Base-by-base conservation (phyloP, 176 grass and related monocot species). In the Bolboschoenus planiculmis region DNA sequence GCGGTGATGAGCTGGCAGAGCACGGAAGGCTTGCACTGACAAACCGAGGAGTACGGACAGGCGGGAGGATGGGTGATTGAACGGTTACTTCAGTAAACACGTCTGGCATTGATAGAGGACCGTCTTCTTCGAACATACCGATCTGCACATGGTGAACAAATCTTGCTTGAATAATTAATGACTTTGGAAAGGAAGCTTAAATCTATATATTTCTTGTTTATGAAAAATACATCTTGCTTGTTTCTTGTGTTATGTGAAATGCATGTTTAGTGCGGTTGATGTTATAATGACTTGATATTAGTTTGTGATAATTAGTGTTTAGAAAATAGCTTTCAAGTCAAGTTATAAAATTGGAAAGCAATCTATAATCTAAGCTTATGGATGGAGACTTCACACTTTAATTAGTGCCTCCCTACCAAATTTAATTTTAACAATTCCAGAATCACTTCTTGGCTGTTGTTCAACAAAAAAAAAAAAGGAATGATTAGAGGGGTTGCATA, bases 21-120 rank as follows among this genome's bases (percentile, higher is more conserved):
- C 87, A 87, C 2, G 87, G 95, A 5, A 90, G 78, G 88, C 92
- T 97, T 72, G 80, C 85, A 59, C 87, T 93, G 21, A 94, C 85
- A 78, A 92, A 92, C 18, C 84, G 90, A 57, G 94, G 90, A 2
- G 64, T 85, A 24, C 85, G 87, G 24, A 92, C 66, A 40, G 81
- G 81, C 18, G 88, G 90, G 13, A 88, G 79, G 39, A 80, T 14
- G 26, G 89, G 94, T 36, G 85, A 84, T 30, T 86, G 89, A 46
- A 85, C 46, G 1, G 88, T 81, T 27, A 93, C 37, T 89, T 93
- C 91, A 7, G 91, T 93, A 37, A 89, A 9, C 54, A 93, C 86
- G 4, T 87, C 88, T 1, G 91, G 91, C 60, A 85, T 84, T 2
- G 91, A 91, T 2, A 93, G 59, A 9, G 91, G 89, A 79, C 76